phyloP scores from a whole-genome alignment of 2,329 filamentous ascomycete species.

The Ceratocystis cacaofunesta region DNA sequence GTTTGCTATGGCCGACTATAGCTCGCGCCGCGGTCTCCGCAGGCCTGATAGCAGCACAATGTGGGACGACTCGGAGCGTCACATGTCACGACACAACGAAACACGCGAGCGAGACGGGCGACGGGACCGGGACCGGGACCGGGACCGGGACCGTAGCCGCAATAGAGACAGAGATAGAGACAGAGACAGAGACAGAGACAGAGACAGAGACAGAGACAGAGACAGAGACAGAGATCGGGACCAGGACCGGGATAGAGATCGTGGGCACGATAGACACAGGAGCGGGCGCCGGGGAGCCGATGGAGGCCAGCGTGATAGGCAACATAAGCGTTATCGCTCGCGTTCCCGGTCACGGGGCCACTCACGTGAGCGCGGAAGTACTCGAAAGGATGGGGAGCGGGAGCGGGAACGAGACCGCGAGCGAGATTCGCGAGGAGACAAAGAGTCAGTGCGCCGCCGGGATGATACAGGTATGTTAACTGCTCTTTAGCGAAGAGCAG shows the following conservation, averaged over 20 bases:
- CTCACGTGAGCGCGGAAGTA: slow-evolving; percentile 23
- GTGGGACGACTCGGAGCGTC: slow-evolving; percentile 42
- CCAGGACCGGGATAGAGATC: slow-evolving; percentile 23
- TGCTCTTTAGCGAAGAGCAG: too few species aligned
- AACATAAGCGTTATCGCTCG: slow-evolving; percentile 12
- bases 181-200: slow-evolving; percentile 23
- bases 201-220: slow-evolving; percentile 25
- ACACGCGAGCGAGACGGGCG: slow-evolving; percentile 20
- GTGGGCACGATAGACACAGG: slow-evolving; percentile 21
- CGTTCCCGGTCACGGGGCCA: slow-evolving; percentile 6
- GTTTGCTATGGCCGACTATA: neutral
- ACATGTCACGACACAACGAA: slow-evolving; percentile 20
- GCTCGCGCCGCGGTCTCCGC: slow-evolving; percentile 19
- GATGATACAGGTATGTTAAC: slow-evolving; percentile 18
- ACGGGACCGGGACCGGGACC: slow-evolving; percentile 21
- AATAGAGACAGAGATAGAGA: slow-evolving; percentile 23
- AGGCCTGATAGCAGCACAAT: slow-evolving; percentile 41
- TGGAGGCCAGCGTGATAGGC: neutral
- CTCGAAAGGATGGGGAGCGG: slow-evolving; percentile 13
- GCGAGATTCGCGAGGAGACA: slow-evolving; percentile 13
- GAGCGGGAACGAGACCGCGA: slow-evolving; percentile 19
- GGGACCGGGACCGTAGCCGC: slow-evolving; percentile 22
- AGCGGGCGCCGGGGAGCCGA: neutral
- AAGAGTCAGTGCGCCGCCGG: neutral
- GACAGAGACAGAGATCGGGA: slow-evolving; percentile 24